Evolutionary conservation across 2,329 filamentous ascomycete species (phyloP).

Genomic region (Hymenoscyphus fructigenus): DNA sequence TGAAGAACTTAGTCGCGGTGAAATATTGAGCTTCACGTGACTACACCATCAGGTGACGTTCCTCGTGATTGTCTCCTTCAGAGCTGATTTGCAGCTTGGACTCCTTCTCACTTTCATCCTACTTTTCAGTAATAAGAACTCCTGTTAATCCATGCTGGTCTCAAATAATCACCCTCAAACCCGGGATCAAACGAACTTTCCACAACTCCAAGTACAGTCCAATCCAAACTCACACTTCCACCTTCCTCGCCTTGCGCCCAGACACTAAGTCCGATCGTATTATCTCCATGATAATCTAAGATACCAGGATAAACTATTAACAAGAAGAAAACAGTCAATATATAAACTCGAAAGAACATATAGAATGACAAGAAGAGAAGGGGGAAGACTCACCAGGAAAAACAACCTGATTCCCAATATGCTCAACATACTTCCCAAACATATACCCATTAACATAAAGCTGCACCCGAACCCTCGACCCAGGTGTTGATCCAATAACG

Average conservation of each 20-base stretch:
- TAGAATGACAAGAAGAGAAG: not conserved
- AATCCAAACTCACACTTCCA: constrained; percentile 40
- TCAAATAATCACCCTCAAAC: constrained; percentile 48
- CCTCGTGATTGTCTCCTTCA: not conserved
- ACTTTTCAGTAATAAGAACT: constrained; percentile 6
- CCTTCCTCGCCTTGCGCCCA: constrained; percentile 48
- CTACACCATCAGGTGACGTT: not conserved
- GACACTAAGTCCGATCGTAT: constrained; percentile 56
- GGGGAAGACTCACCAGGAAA: constrained; percentile 45
- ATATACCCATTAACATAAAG: constrained; percentile 67
- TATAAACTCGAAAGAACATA: constrained; percentile 30
- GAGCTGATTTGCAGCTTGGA: no score
- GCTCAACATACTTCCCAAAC: constrained; percentile 58
- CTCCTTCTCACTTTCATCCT: not conserved
- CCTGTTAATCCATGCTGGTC: constrained; percentile 49
- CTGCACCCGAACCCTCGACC: constrained; percentile 49
- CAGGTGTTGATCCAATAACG: constrained; percentile 46
- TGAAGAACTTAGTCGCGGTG: not conserved
- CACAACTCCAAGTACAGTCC: constrained; percentile 54
- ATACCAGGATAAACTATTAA: constrained; percentile 54
- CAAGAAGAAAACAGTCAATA: constrained; percentile 44
- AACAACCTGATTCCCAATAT: constrained; percentile 59
- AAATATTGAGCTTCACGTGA: not conserved
- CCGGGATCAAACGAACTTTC: constrained; percentile 51
- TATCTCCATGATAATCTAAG: constrained; percentile 56